Base-by-base conservation (phyloP, 2,329 filamentous ascomycete genomes). In the Fusarium bactridioides region DNA sequence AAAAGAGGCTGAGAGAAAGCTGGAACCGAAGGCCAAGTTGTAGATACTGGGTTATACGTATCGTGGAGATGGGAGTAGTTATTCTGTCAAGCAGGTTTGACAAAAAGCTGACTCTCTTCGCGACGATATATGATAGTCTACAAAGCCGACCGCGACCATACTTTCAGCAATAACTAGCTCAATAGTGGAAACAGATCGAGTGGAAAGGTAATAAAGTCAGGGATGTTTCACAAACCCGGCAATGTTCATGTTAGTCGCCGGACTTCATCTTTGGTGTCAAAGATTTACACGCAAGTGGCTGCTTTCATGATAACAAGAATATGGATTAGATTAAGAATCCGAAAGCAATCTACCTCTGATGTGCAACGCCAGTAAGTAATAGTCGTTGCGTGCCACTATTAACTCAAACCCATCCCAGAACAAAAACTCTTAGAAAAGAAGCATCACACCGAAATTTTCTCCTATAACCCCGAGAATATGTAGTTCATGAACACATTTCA, bases 1-100 rank as follows among this genome's bases (percentile, higher is more conserved):
- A 47, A 67, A 67, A 21, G 25, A 61, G 6, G 69, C 72, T 3
- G 74, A 76, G 23, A 51, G 40, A n/a, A 68, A 59, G 29, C 51
- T 59, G 15, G 15, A 27, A 15, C 29, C 33, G 25, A 60, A 41
- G 38, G 13, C 61, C 3, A 66, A 66, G 33, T 12, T 67, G 10
- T 58, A 57, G 50, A 44, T 25, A 31, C 23, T 8, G 11, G 25
- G 21, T 12, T 29, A 15, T 18, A 13, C 4, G 15, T 4, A 2
- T 38, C 18, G 3, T 18, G 13, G 4, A 27, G 33, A 23, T 3
- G 12, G 12, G 16, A 21, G 9, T 23, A 5, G n/a, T 51, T 9
- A 8, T 25, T 7, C 7, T 6, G 5, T 35, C 3, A 23, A 35
- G n/a, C 6, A 25, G 18, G 12, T 19, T 51, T 15, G 10, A 10